Percentiles rank a stretch among this genome's conserved stretches.
Evolutionary conservation across 768 basidiomycete genomes (phyloP).

Genomic region (Nidularia pulvinata): DNA sequence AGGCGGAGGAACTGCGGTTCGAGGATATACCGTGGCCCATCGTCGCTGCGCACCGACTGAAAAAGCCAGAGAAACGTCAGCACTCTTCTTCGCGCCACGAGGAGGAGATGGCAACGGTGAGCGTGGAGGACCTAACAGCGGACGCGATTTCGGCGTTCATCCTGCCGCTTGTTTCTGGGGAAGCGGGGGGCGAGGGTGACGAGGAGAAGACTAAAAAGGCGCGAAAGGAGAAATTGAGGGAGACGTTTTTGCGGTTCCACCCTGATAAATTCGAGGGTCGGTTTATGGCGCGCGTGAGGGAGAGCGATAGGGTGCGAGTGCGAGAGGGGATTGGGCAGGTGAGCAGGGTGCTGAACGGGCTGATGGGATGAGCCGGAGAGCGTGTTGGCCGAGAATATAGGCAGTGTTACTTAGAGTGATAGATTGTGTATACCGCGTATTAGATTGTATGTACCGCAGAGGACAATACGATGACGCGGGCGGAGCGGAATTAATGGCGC

Average conservation of each 20-base stretch:
- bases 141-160: slow-evolving; percentile 62
- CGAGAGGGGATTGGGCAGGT: slow-evolving; percentile 64
- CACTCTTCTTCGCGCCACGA: background rate
- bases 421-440: too few species aligned
- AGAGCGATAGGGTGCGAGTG: slow-evolving; percentile 46
- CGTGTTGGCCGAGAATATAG: background rate
- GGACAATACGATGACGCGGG: too few species aligned
- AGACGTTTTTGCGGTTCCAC: slow-evolving; percentile 73
- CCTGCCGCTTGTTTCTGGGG: slow-evolving; percentile 23
- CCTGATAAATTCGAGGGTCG: slow-evolving; percentile 85
- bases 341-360: slow-evolving; percentile 53
- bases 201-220: slow-evolving; percentile 37
- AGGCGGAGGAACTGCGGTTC: slow-evolving; percentile 22
- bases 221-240: slow-evolving; percentile 61
- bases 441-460: too few species aligned
- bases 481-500: too few species aligned
- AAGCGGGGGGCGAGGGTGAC: slow-evolving; percentile 3
- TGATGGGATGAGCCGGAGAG: slow-evolving; percentile 35
- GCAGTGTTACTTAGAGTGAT: background rate
- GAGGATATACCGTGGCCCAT: slow-evolving; percentile 79
- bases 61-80: slow-evolving; percentile 2
- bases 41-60: slow-evolving; percentile 26
- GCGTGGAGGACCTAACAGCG: slow-evolving; percentile 49
- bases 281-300: slow-evolving; percentile 50
- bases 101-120: slow-evolving; percentile 7